Evolutionary conservation across 305 asterid species (phyloP), one percentile per base, ranked within the genome.

Genomic region (Fraxinus floribunda): DNA sequence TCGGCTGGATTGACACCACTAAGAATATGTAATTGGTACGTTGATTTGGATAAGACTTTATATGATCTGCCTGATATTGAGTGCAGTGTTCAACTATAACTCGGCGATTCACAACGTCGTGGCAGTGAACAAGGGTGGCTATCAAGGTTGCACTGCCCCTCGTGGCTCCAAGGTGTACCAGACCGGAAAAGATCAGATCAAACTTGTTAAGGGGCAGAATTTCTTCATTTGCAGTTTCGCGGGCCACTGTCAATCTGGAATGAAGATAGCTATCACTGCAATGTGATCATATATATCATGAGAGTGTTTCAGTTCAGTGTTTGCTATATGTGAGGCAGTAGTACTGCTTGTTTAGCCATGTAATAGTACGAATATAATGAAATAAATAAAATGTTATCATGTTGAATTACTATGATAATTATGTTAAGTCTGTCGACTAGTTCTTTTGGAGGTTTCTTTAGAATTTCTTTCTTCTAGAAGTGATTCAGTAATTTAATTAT

Each of bases 211-310:
- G 46, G 90, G 91, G 1, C 18, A 78, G 1, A 85, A 77, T 38
- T 88, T 85, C 38, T 89, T 88, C 78, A 86, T 89, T 8, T 86
- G 92, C 77, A 85, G 83, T 1, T 5, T 46, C 6, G 74, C 81
- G 3, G 77, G 36, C 5, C 91, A 88, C 3, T 88, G 91, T 30
- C 22, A 79, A 22, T 22, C 70, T 60, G 92, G 88, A 20, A 73
- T 88, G 75, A 83, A 86, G 81, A 87, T 81, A 0, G 83, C 84
- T 32, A 80, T 83, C 52, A 70, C 0, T 15, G 86, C 81, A 26
- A 10, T 76, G 34, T 89, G 35, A 52, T 52, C 22, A n/a, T 52
- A 16, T 52, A 46, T 46, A 3, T 46, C 1, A 13, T 1, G 57
- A 46, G 60, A 0, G 60, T 15, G 60, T 49, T 49, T 49, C 6